A percentile compares a stretch with the other conserved stretches of the same genome.
phyloP scores from a whole-genome alignment of 129 eudicot species.

The Erigeron canadensis region DNA sequence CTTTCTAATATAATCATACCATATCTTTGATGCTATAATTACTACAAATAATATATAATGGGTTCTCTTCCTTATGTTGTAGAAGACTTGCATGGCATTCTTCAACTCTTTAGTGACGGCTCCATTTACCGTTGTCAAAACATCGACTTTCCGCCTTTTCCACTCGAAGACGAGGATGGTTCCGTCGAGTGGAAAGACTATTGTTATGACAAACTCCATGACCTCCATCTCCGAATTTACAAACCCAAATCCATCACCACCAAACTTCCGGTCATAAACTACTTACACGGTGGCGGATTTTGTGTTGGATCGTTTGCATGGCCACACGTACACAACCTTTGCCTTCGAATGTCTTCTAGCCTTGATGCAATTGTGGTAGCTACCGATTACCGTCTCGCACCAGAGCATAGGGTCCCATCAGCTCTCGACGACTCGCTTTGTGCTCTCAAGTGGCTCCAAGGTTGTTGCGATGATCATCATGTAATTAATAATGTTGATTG shows the following conservation, averaged over 20 bases:
- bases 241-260: conserved; percentile 48
- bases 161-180: conserved; percentile 46
- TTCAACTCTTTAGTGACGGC: conserved; percentile 73
- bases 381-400: conserved; percentile 87
- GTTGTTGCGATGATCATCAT: conserved; percentile 3
- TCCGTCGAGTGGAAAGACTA: conserved; percentile 60
- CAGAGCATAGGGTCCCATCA: conserved; percentile 84
- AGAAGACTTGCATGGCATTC: conserved; percentile 69
- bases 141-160: conserved; percentile 31
- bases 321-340: conserved; percentile 68
- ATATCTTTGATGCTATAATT: conserved; percentile 20
- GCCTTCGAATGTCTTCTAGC: conserved; percentile 58
- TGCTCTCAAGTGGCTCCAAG: conserved; percentile 60
- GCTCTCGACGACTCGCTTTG: conserved; percentile 57
- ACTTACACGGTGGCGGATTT: conserved; percentile 82
- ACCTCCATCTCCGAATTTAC: conserved; percentile 65
- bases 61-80: conserved; percentile 63
- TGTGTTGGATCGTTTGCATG: conserved; percentile 72
- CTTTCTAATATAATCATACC: neutral
- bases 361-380: conserved; percentile 59
- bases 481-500: conserved; percentile 29
- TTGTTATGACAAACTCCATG: conserved; percentile 39
- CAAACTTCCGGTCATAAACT: conserved; percentile 57
- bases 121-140: conserved; percentile 43
- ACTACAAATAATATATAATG: conserved; percentile 29